Conservation (phyloP, 768 basidiomycete species). For the Rhizopogon salebrosus region DNA sequence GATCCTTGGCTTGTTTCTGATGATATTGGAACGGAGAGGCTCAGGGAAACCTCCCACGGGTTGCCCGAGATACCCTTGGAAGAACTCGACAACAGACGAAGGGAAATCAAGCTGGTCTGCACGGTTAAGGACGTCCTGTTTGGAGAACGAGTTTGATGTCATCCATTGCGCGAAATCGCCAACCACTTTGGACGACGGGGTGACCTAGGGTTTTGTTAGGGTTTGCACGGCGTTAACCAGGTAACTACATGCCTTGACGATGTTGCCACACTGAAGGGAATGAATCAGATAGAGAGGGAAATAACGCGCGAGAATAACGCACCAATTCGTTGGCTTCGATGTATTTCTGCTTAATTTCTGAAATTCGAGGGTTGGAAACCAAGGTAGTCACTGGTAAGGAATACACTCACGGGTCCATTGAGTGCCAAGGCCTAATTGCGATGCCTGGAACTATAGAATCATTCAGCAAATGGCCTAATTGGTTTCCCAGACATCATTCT, state of each 20-base stretch:
- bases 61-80: conserved; percentile 98
- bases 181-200: conserved; percentile 97
- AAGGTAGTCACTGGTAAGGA: conserved; percentile 7
- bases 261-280: conserved; percentile 76
- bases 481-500: conserved; percentile 13
- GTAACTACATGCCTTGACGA: conserved; percentile 64
- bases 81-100: conserved; percentile 94
- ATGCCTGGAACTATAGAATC: conserved; percentile 84
- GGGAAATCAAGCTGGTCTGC: conserved; percentile 96
- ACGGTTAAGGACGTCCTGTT: conserved; percentile 78
- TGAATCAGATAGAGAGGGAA: conserved; percentile 3
- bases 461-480: conserved; percentile 8
- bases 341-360: conserved; percentile 97
- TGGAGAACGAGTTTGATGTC: conserved; percentile 89
- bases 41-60: conserved; percentile 99
- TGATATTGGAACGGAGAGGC: conserved; percentile 85
- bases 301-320: conserved; percentile 24
- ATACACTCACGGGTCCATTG: conserved; percentile 76
- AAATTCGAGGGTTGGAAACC: conserved; percentile 4
- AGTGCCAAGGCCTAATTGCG: conserved; percentile 93
- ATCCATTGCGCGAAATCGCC: conserved; percentile 99
- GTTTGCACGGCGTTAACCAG: not conserved
- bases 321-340: conserved; percentile 96
- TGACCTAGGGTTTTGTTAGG: conserved; percentile 51
- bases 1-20: conserved; percentile 90